Percentiles rank a stretch among this genome's conserved stretches.
phyloP scores from a whole-genome alignment of 2,329 filamentous ascomycete genomes.

The Colletotrichum somersetense region DNA sequence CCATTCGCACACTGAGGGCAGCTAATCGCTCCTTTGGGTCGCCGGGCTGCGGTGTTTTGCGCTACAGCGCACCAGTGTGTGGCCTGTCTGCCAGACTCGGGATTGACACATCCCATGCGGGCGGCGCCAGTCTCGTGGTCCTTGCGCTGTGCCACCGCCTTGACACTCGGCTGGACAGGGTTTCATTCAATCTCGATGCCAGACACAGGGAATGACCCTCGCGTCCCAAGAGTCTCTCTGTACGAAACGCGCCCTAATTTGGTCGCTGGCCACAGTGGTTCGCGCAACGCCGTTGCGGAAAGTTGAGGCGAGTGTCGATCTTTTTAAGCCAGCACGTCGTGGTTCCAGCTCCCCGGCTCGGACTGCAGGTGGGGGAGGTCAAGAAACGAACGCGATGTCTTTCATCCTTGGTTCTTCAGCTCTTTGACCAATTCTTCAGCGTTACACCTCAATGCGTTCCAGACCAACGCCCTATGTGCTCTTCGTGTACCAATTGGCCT shows the following conservation, averaged over 20 bases:
- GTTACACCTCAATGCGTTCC: conserved; percentile 10
- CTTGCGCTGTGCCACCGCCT: conserved; percentile 38
- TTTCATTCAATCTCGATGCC: conserved; percentile 25
- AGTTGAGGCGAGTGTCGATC: conserved; percentile 25
- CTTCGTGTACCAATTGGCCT: background rate
- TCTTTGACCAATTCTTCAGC: background rate
- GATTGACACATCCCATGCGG: conserved; percentile 34
- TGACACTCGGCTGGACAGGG: conserved; percentile 23
- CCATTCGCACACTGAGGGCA: background rate
- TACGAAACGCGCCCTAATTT: conserved; percentile 21
- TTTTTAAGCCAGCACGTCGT: background rate
- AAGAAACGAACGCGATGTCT: background rate
- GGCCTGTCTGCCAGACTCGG: conserved; percentile 25
- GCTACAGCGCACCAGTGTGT: background rate
- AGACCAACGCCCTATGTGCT: conserved; percentile 15
- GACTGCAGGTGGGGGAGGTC: background rate
- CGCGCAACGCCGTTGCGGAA: background rate
- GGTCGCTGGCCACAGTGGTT: conserved; percentile 4
- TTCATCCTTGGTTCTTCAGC: too few relatives aligned
- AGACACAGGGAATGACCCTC: conserved; percentile 13
- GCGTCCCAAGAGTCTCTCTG: conserved; percentile 10
- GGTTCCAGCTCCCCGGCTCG: conserved; percentile 16
- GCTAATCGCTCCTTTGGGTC: background rate
- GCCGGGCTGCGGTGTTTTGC: conserved; percentile 12
- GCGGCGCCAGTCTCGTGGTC: conserved; percentile 13